Evolutionary conservation across 2,329 filamentous ascomycete genomes (phyloP).

Genomic region (Karstenula rhodostoma): DNA sequence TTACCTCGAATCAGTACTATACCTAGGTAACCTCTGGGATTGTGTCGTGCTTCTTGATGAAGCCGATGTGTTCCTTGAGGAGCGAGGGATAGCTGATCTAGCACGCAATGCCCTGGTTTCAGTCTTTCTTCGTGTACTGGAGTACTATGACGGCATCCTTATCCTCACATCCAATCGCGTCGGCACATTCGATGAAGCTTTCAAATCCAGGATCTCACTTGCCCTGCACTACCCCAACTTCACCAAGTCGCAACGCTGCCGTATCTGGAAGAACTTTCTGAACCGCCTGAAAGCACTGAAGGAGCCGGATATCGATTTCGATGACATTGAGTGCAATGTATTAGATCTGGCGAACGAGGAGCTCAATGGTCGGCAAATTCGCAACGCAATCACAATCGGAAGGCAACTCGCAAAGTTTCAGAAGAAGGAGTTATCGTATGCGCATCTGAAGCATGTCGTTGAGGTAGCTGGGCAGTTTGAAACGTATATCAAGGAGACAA

Average conservation of each 20-base stretch:
- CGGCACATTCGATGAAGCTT: conserved; percentile 50
- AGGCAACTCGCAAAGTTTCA: conserved; percentile 29
- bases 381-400: conserved; percentile 52
- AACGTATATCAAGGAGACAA: conserved; percentile 10
- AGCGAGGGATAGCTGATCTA: conserved; percentile 41
- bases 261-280: conserved; percentile 47
- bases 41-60: conserved; percentile 53
- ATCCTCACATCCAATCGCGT: conserved; percentile 55
- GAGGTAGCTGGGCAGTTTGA: conserved; percentile 13
- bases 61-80: conserved; percentile 62
- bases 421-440: conserved; percentile 13
- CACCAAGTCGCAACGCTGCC: conserved; percentile 50
- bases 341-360: conserved; percentile 36
- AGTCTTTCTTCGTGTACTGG: conserved; percentile 46
- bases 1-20: conserved; percentile 47
- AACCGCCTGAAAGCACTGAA: conserved; percentile 4
- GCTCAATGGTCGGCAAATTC: conserved; percentile 53
- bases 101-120: conserved; percentile 29
- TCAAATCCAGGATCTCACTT: conserved; percentile 47
- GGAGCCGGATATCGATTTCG: conserved; percentile 6
- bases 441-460: neutral
- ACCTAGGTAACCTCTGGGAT: conserved; percentile 49
- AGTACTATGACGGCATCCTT: conserved; percentile 54
- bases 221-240: conserved; percentile 54
- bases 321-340: conserved; percentile 36